A percentile compares a stretch with the other conserved stretches of the same genome.
Evolutionary conservation across 2,329 filamentous ascomycete species (phyloP).

Genomic region (Colletotrichum chlorophyti): DNA sequence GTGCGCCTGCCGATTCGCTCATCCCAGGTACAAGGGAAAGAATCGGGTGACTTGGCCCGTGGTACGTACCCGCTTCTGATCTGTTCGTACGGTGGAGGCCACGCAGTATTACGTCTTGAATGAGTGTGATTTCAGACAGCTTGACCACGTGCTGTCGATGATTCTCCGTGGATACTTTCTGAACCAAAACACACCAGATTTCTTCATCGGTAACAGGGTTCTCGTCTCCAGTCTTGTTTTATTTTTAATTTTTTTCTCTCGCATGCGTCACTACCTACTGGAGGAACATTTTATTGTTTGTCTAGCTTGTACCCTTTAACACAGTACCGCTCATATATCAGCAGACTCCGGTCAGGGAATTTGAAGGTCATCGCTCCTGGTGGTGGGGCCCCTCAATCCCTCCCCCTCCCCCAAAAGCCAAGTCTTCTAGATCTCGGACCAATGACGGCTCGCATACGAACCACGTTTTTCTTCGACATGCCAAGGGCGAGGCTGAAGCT

Average conservation of each 20-base stretch:
- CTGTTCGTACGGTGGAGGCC: no score
- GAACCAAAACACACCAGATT: background rate
- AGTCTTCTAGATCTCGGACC: slow-evolving; percentile 28
- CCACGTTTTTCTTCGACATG: slow-evolving; percentile 34
- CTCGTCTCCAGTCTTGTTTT: background rate
- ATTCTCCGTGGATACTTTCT: slow-evolving; percentile 5
- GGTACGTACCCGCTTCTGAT: background rate
- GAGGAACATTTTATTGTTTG: no score
- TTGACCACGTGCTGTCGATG: slow-evolving; percentile 14
- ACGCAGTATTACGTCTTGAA: background rate
- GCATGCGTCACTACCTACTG: no score
- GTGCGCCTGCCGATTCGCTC: background rate
- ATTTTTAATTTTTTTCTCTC: no score
- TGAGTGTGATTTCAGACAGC: background rate
- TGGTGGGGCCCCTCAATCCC: no score
- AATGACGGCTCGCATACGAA: slow-evolving; percentile 29
- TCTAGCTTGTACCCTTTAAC: no score
- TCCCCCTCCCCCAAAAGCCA: slow-evolving; percentile 12
- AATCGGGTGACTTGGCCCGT: slow-evolving; percentile 1
- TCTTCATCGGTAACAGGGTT: background rate
- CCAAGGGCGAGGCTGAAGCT: slow-evolving; percentile 35
- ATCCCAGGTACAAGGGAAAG: background rate
- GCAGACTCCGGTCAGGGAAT: no score
- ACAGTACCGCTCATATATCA: no score
- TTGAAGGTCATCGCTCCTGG: no score